Base-by-base conservation (phyloP, 2,329 filamentous ascomycete species). In the Dothiorella sarmentorum region DNA sequence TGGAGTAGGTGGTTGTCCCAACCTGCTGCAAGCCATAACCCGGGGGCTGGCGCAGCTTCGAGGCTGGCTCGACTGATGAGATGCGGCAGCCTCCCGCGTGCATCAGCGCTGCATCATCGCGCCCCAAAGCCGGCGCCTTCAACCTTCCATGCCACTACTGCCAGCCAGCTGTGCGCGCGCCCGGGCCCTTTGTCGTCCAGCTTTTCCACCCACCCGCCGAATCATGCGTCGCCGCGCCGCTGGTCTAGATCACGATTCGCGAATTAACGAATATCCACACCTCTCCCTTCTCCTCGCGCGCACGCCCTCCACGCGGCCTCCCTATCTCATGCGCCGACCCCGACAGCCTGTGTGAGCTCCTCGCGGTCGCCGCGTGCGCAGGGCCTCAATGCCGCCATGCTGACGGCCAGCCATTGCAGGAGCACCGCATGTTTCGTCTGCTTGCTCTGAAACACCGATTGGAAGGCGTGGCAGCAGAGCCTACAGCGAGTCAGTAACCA, bases 381-480 rank as follows among this genome's bases (percentile, higher is more conserved):
- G 5, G 57, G 45, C 9, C 38, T 18, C 18, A 17, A 2, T 15
- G 37, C 26, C 37, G 40, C 40, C 11, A 26, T 13, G 22, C 27
- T 40, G 17, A 31, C 49, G 22, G 67, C 77, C 61, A 96, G 73
- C 90, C 90, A 96, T 29, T 69, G 71, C 59, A 97, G 72, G 13
- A 92, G 80, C 27, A 74, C 73, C 4, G 67, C 68, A 71, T 91
- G 90, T 57, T 79, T 82, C 31, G 87, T 86, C 78, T 96, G 91
- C 70, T 88, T 90, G 64, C 79, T 81, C 47, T 73, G 70, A 65
- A 97, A 78, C 26, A 94, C 85, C 53, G 79, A 75, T 44, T 77
- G 71, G 66, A 96, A 96, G 4, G 91, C 90, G 26, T 78, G 78
- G 53, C 85, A 84, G 0, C 85, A 87, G 60, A 93, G 76, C 78